These are phyloP conservation scores for Byssochlamys sp. DNA, from an alignment of 2,329 filamentous ascomycete genomes.

Conservation along the genomic window DNA sequence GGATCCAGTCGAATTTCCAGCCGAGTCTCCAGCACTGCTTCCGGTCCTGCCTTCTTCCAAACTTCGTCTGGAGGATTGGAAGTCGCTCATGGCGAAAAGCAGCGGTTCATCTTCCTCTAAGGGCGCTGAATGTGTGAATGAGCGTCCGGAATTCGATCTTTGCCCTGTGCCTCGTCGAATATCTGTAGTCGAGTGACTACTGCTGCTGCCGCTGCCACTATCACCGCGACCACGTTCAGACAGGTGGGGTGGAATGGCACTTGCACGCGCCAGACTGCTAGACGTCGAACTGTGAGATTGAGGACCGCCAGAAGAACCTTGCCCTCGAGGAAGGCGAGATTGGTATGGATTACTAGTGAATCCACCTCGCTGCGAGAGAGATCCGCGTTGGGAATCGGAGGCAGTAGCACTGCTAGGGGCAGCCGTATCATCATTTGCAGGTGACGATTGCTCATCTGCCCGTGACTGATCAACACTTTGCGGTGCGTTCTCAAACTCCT, in stretches of 20 bases:
- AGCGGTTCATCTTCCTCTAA: constrained; percentile 37
- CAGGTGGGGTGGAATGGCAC: constrained; percentile 21
- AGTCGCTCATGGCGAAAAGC: constrained; percentile 39
- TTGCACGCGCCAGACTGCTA: constrained; percentile 30
- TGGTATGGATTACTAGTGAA: constrained; percentile 25
- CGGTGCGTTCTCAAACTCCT: constrained; percentile 19
- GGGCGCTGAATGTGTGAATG: constrained; percentile 16
- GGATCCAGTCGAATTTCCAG: constrained; percentile 16
- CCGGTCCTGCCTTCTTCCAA: constrained; percentile 31
- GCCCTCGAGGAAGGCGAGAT: constrained; percentile 29
- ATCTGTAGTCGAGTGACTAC: constrained; percentile 26
- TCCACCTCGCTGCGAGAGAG: constrained; percentile 12
- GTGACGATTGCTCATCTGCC: constrained; percentile 10
- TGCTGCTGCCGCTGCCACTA: constrained; percentile 32
- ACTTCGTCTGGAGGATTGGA: constrained; percentile 33
- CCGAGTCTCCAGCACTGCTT: constrained; percentile 22
- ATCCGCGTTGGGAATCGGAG: constrained; percentile 12
- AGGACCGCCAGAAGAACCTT: constrained; percentile 27
- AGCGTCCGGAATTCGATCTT: constrained; percentile 25
- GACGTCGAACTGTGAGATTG: constrained; percentile 32
- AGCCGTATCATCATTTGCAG: constrained; percentile 12
- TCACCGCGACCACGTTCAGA: constrained; percentile 29
- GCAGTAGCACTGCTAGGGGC: constrained; percentile 10
- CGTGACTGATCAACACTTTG: constrained; percentile 13
- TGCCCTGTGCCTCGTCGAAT: constrained; percentile 26